These are phyloP conservation scores for Berberis thunbergii DNA, from an alignment of 164 flowering plant genomes.

Conservation along the genomic window DNA sequence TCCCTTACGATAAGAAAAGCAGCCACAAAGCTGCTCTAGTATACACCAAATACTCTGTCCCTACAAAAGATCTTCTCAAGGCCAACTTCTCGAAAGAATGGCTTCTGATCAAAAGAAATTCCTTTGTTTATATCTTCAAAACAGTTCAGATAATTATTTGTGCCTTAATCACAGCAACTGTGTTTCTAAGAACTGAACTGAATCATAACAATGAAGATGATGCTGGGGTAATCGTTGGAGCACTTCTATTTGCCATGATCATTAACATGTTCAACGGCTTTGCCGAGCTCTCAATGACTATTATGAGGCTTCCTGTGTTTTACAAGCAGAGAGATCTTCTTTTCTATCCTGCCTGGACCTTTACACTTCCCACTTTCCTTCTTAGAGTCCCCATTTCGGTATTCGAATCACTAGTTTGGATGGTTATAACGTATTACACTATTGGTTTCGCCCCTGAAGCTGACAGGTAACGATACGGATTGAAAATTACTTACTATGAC, in stretches of 20 bases:
- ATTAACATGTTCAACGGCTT: constrained; percentile 89
- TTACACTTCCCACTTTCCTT: constrained; percentile 65
- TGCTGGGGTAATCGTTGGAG: constrained; percentile 63
- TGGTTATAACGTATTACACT: constrained; percentile 53
- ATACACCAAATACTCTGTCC: constrained; percentile 47
- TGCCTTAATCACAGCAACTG: constrained; percentile 54
- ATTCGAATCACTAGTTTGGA: constrained; percentile 66
- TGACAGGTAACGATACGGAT: constrained; percentile 46
- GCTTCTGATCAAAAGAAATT: constrained; percentile 67
- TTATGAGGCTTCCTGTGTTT: constrained; percentile 83
- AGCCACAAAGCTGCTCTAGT: constrained; percentile 79
- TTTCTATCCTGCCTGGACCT: constrained; percentile 87
- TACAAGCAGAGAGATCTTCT: constrained; percentile 89
- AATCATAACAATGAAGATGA: constrained; percentile 46
- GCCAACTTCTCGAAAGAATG: constrained; percentile 74
- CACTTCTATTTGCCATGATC: constrained; percentile 54
- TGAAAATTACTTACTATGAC: background rate
- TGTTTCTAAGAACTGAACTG: constrained; percentile 55
- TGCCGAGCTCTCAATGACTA: constrained; percentile 65
- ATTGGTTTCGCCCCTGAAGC: constrained; percentile 94
- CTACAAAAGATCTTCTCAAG: constrained; percentile 56
- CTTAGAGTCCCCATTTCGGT: constrained; percentile 65
- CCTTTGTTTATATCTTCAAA: constrained; percentile 82
- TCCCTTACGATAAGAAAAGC: constrained; percentile 46
- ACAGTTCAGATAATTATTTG: constrained; percentile 61